Percentiles rank a stretch among this genome's conserved stretches.
Evolutionary conservation across 2,329 filamentous ascomycete species (phyloP).

Genomic region (Triangularia setosa): DNA sequence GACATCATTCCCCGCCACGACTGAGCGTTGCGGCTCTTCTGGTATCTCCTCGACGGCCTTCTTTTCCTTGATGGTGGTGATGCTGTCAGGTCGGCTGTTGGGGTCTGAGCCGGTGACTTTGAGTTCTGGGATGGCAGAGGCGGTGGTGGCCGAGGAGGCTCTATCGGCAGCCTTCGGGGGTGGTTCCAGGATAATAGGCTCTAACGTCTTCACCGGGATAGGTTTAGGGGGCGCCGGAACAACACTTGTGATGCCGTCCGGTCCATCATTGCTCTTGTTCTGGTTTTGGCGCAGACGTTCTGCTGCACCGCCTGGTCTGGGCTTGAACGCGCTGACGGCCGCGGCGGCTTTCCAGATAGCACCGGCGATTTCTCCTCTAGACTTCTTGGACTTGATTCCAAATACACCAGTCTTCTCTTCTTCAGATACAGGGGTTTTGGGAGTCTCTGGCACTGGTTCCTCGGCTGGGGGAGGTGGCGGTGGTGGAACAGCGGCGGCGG

Average conservation of each 20-base stretch:
- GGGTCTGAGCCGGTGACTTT: constrained; percentile 52
- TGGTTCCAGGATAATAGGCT: constrained; percentile 33
- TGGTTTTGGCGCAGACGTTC: constrained; percentile 67
- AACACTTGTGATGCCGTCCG: constrained; percentile 86
- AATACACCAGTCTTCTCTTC: constrained; percentile 70
- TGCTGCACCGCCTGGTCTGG: constrained; percentile 79
- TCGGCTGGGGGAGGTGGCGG: constrained; percentile 22
- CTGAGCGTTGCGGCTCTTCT: constrained; percentile 55
- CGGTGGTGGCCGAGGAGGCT: constrained; percentile 24
- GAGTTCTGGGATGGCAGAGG: constrained; percentile 48
- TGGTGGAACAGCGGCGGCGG: constrained; percentile 19
- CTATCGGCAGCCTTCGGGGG: constrained; percentile 32
- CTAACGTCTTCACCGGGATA: constrained; percentile 35
- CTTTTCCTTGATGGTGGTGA: constrained; percentile 39
- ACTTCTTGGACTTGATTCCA: constrained; percentile 81
- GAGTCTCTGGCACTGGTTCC: constrained; percentile 29
- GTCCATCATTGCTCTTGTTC: constrained; percentile 58
- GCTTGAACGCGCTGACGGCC: constrained; percentile 73
- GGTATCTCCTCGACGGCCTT: constrained; percentile 31
- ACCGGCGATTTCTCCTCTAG: constrained; percentile 68
- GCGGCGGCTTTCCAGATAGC: constrained; percentile 77
- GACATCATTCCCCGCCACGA: constrained; percentile 68
- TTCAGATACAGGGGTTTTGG: constrained; percentile 31
- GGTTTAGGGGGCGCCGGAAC: constrained; percentile 70
- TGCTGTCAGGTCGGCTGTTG: constrained; percentile 35